Evolutionary conservation across 768 basidiomycete genomes (phyloP).

Genomic region (Agrocybe praecox): DNA sequence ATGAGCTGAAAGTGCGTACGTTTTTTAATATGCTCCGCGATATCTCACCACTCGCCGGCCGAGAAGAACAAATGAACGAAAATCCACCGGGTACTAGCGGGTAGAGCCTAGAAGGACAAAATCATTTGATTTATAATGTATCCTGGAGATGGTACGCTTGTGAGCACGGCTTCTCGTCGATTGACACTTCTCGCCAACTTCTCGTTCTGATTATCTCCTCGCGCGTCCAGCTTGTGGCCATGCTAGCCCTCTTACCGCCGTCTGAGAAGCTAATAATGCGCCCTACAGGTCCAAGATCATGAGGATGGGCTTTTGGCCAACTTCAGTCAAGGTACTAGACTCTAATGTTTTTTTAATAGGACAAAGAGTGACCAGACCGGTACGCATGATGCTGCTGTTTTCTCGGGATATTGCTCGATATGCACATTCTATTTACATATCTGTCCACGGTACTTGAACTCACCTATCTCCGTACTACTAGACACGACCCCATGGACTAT

Average conservation of each 20-base stretch:
- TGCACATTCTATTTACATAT: no score
- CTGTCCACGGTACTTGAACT: conserved; percentile 9
- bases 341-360: not conserved
- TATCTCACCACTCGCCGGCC: not conserved
- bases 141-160: conserved; percentile 12
- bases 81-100: no score
- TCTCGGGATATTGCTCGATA: not conserved
- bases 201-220: conserved; percentile 20
- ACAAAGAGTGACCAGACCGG: no score
- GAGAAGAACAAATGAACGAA: no score
- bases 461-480: conserved; percentile 11
- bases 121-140: conserved; percentile 4
- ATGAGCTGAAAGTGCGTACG: conserved; percentile 3
- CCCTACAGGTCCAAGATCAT: no score
- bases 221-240: conserved; percentile 2
- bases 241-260: conserved; percentile 18
- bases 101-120: no score
- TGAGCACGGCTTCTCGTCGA: conserved; percentile 10
- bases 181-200: conserved; percentile 6
- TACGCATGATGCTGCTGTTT: not conserved
- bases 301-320: not conserved
- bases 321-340: no score
- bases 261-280: no score
- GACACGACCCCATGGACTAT: not conserved
- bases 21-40: not conserved